phyloP scores from a whole-genome alignment of 495 filamentous ascomycete species.

The Achaetomiella virescens region DNA sequence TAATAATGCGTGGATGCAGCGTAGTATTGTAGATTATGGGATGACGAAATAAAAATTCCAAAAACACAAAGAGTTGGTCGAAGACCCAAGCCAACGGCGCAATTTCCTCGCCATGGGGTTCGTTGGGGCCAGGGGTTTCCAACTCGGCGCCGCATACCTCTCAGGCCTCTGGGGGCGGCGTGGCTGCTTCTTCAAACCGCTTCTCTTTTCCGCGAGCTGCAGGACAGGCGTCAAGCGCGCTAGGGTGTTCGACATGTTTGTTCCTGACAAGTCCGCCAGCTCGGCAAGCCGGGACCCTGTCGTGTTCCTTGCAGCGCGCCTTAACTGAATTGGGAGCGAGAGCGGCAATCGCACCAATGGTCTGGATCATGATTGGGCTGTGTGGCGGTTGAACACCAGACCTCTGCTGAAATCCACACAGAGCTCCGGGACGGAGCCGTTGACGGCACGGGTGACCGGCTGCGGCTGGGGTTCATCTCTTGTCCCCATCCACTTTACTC shows the following conservation, averaged over 20 bases:
- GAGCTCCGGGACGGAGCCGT: not conserved
- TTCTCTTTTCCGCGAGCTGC: not conserved
- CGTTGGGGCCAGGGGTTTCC: not conserved
- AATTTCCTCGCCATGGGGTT: not conserved
- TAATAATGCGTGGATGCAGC: not conserved
- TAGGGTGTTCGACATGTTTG: not conserved
- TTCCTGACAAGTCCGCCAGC: not conserved
- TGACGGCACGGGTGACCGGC: not conserved
- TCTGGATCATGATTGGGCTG: not conserved
- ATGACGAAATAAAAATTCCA: not conserved
- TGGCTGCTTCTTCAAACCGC: not conserved
- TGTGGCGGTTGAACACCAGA: no score
- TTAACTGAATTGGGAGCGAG: conserved; percentile 5
- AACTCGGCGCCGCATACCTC: not conserved
- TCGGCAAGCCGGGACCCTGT: not conserved
- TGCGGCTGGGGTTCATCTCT: not conserved
- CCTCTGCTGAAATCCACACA: not conserved
- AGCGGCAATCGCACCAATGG: conserved; percentile 15
- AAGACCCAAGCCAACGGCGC: conserved; percentile 6
- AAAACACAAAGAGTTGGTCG: not conserved
- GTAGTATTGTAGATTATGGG: not conserved
- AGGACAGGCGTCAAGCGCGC: not conserved
- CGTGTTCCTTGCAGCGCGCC: not conserved
- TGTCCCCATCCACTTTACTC: no score
- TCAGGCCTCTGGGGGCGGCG: conserved; percentile 2